Percentiles rank a stretch among this genome's conserved stretches.
Evolutionary conservation across 1,284 basidiomycete genomes (phyloP).

Genomic region (Ganoderma boninense): DNA sequence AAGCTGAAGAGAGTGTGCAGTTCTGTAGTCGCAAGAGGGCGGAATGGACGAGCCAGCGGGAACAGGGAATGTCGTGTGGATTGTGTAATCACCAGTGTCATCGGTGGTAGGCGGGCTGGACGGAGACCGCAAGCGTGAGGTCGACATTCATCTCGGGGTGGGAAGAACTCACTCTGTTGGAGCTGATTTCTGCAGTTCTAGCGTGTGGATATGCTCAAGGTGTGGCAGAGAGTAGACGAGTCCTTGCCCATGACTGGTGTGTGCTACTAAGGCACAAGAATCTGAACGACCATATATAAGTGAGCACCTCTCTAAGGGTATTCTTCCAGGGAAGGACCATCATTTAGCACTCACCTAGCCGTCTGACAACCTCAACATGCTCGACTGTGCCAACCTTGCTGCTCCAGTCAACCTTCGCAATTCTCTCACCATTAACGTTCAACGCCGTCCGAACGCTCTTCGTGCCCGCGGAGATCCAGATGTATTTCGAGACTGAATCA

Average conservation of each 20-base stretch:
- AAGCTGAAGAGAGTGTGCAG: constrained; percentile 69
- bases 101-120: constrained; percentile 59
- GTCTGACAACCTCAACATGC: constrained; percentile 60
- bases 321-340: background rate
- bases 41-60: constrained; percentile 42
- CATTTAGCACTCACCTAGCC: constrained; percentile 51
- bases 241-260: constrained; percentile 63
- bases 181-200: constrained; percentile 50
- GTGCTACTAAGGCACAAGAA: constrained; percentile 67
- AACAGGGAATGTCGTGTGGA: constrained; percentile 47
- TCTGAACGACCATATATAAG: constrained; percentile 47
- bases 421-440: constrained; percentile 67
- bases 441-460: constrained; percentile 63
- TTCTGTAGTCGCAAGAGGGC: constrained; percentile 42
- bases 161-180: constrained; percentile 52
- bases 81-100: constrained; percentile 62
- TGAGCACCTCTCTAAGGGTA: background rate
- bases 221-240: constrained; percentile 77
- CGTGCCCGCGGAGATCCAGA: constrained; percentile 63
- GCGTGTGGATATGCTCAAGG: constrained; percentile 62
- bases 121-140: background rate
- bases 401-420: constrained; percentile 67
- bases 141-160: no score
- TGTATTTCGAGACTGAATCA: constrained; percentile 41
- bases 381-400: constrained; percentile 57